A percentile compares a stretch with the other conserved stretches of the same genome.
Evolutionary conservation across 1,284 basidiomycete genomes (phyloP).

Genomic region (Termitomyces sp.): DNA sequence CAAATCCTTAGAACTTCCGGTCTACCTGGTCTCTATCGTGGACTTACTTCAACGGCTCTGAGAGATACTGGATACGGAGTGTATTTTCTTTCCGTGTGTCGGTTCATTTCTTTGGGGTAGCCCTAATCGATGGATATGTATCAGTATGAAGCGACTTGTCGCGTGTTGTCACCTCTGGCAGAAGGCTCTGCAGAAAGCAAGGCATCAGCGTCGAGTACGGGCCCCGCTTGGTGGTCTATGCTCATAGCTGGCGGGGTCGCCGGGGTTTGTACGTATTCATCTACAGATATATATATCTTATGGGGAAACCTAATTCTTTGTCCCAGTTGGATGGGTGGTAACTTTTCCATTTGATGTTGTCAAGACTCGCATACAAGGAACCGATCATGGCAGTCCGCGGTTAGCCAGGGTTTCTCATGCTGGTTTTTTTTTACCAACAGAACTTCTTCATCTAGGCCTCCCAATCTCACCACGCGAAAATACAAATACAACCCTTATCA

Average conservation of each 20-base stretch:
- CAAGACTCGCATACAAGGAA: slow-evolving; percentile 80
- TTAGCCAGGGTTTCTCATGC: background rate
- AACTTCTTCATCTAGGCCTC: background rate
- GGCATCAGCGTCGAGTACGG: slow-evolving; percentile 24
- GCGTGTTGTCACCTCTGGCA: slow-evolving; percentile 41
- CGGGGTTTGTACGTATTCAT: slow-evolving; percentile 43
- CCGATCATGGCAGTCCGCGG: slow-evolving; percentile 10
- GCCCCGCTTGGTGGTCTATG: slow-evolving; percentile 53
- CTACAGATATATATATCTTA: background rate
- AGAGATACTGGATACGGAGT: slow-evolving; percentile 79
- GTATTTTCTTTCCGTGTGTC: slow-evolving; percentile 69
- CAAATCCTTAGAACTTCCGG: slow-evolving; percentile 55
- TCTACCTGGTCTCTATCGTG: slow-evolving; percentile 71
- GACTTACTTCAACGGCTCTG: slow-evolving; percentile 64
- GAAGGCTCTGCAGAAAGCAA: slow-evolving; percentile 6
- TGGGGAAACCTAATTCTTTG: background rate
- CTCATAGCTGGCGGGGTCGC: slow-evolving; percentile 77
- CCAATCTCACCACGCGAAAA: slow-evolving; percentile 1
- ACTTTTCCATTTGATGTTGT: slow-evolving; percentile 85
- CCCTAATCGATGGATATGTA: background rate
- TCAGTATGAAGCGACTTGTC: slow-evolving; percentile 72
- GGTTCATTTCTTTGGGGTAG: background rate
- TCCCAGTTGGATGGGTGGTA: slow-evolving; percentile 54
- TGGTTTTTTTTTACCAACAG: background rate
- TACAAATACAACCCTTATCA: slow-evolving; percentile 44